These are phyloP conservation scores for Phellinidium pouzarii DNA, from an alignment of 1,284 basidiomycete genomes.

Conservation along the genomic window DNA sequence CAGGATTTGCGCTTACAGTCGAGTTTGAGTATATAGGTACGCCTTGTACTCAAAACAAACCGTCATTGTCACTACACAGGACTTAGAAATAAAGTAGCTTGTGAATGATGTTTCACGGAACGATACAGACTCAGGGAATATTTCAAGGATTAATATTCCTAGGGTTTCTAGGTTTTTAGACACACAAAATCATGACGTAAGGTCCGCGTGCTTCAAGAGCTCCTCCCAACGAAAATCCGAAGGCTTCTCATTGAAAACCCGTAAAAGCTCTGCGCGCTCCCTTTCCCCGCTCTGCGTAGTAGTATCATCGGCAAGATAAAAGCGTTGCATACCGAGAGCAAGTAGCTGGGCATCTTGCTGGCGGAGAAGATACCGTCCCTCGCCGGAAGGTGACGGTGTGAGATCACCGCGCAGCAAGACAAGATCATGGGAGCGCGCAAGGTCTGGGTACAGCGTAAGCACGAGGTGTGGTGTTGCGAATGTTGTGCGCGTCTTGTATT, in stretches of 20 bases:
- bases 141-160: too few relatives aligned
- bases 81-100: too few relatives aligned
- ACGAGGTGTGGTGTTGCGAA: constrained; percentile 92
- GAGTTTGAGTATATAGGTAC: too few relatives aligned
- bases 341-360: constrained; percentile 82
- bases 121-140: too few relatives aligned
- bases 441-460: constrained; percentile 89
- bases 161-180: too few relatives aligned
- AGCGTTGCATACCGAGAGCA: constrained; percentile 71
- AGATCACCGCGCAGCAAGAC: constrained; percentile 93
- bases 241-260: constrained; percentile 67
- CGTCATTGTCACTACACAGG: too few relatives aligned
- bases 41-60: too few relatives aligned
- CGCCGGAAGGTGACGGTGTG: constrained; percentile 53
- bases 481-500: constrained; percentile 84
- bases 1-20: too few relatives aligned
- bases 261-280: constrained; percentile 45
- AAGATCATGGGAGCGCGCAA: constrained; percentile 71
- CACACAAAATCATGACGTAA: constrained; percentile 6
- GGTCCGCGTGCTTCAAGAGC: constrained; percentile 44
- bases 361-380: constrained; percentile 51
- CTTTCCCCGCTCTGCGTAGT: constrained; percentile 22
- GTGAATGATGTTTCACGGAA: too few relatives aligned
- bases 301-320: constrained; percentile 54
- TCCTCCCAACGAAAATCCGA: constrained; percentile 71